Conservation (phyloP, 148 eudicot species). For the Rhododendron kiyosumense region DNA sequence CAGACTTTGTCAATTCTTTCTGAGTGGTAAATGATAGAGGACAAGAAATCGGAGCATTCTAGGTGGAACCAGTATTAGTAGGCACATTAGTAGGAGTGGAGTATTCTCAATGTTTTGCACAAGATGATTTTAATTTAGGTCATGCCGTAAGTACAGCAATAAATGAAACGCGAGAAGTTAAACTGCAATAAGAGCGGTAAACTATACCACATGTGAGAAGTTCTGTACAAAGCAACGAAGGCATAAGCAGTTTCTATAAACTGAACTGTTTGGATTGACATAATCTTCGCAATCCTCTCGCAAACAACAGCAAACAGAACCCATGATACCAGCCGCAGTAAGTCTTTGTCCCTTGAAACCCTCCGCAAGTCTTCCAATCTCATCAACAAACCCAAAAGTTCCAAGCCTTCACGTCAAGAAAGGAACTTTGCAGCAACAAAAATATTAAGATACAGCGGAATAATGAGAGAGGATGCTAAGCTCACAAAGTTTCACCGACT, state of each 20-base stretch:
- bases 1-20: background rate
- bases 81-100: background rate
- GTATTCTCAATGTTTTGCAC: background rate
- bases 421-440: background rate
- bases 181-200: background rate
- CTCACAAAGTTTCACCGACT: slow-evolving; percentile 17
- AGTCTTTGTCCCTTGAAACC: slow-evolving; percentile 9
- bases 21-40: background rate
- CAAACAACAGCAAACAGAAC: slow-evolving; percentile 85
- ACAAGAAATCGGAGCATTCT: background rate
- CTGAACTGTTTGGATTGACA: slow-evolving; percentile 53
- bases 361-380: slow-evolving; percentile 13
- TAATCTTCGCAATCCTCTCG: slow-evolving; percentile 72
- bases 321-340: slow-evolving; percentile 48
- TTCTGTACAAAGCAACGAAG: slow-evolving; percentile 66
- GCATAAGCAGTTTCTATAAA: slow-evolving; percentile 74
- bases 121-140: background rate
- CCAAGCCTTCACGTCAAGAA: background rate
- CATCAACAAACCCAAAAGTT: slow-evolving; percentile 5
- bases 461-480: slow-evolving; percentile 44
- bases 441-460: background rate
- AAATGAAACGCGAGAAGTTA: background rate
- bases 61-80: background rate
- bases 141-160: background rate
- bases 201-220: slow-evolving; percentile 72